These are phyloP conservation scores for Arabidopsis lyrata DNA, from an alignment of 441 rosid species.

Conservation along the genomic window DNA sequence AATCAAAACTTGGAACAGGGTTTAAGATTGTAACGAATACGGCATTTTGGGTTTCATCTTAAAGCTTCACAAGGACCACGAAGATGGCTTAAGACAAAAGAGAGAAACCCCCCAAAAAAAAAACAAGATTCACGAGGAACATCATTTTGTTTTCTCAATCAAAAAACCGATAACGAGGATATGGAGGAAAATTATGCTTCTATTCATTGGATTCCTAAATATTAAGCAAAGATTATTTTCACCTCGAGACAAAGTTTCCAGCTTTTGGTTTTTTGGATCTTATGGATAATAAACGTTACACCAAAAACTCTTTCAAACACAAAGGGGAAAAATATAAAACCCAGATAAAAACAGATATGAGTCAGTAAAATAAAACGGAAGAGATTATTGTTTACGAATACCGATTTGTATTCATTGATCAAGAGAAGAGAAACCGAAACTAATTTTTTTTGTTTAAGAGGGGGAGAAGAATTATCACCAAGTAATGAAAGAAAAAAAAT, in stretches of 20 bases:
- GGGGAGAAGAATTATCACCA: constrained; percentile 7
- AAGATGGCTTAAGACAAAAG: neutral
- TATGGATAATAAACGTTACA: constrained; percentile 26
- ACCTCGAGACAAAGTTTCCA: constrained; percentile 15
- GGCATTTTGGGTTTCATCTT: constrained; percentile 13
- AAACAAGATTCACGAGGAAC: constrained; percentile 24
- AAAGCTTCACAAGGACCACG: constrained; percentile 17
- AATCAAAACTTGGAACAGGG: constrained; percentile 28
- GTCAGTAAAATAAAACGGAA: constrained; percentile 26
- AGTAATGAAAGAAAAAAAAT: constrained; percentile 1
- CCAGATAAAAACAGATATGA: constrained; percentile 6
- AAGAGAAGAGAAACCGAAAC: constrained; percentile 38
- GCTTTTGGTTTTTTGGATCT: constrained; percentile 27
- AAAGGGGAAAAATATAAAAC: constrained; percentile 1
- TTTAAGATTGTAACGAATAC: constrained; percentile 21
- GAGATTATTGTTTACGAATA: neutral
- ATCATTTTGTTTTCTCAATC: neutral
- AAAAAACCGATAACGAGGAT: constrained; percentile 7
- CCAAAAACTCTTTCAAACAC: constrained; percentile 18
- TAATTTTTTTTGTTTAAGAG: neutral
- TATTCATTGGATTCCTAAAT: neutral
- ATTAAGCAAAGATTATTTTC: constrained; percentile 2
- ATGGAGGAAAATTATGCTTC: neutral
- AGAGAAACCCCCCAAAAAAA: neutral
- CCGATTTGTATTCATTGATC: constrained; percentile 33